Evolutionary conservation across 1,284 basidiomycete genomes (phyloP), one percentile per base, ranked within the genome.

Genomic region (Inonotus obliquus): DNA sequence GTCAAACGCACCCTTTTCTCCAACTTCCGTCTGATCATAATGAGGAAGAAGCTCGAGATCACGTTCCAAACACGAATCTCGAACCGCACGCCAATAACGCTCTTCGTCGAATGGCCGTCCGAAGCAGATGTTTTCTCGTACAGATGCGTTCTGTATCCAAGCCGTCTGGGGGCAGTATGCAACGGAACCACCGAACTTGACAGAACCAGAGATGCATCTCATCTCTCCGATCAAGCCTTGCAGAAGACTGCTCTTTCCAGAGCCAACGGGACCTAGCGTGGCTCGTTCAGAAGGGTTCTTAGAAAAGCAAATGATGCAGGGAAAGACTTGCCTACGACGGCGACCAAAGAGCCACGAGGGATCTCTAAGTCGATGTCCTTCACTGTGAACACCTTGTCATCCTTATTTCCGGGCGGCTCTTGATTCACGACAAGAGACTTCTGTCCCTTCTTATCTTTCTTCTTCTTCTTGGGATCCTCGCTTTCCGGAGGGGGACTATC

Each of bases 1-100:
- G 9, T 9, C 14, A 23, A 11, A 47, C 39, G n/a, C 38, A 52
- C 73, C 86, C 75, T 87, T 91, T 74, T 95, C 93, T n/a, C 94
- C 94, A 55, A 96, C 94, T 72, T 94, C 91, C 0, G 94, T 96
- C 65, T 89, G 70, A 69, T 97, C 92, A 3, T 91, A 91, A 63
- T 91, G 79, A 1, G 91, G 87, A 41, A 94, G 79, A 74, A 94
- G 84, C 48, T 89, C 88, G 25, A 96, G 75, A 74, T 96, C 92
- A 1, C 85, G 81, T 65, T 88, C 86, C 29, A 96, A 77, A 69
- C 88, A 93, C 0, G 91, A 82, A 68, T 90, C 86, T 11, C 79
- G 77, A 19, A 95, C 77, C 1, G 87, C 91, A 44, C 82, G 82
- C 87, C 87, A 89, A 71, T 94, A 96, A 37, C 83, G 80, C 52